These are phyloP conservation scores for Fusarium sterilihyphosum DNA, from an alignment of 2,329 filamentous ascomycete species.

Conservation along the genomic window DNA sequence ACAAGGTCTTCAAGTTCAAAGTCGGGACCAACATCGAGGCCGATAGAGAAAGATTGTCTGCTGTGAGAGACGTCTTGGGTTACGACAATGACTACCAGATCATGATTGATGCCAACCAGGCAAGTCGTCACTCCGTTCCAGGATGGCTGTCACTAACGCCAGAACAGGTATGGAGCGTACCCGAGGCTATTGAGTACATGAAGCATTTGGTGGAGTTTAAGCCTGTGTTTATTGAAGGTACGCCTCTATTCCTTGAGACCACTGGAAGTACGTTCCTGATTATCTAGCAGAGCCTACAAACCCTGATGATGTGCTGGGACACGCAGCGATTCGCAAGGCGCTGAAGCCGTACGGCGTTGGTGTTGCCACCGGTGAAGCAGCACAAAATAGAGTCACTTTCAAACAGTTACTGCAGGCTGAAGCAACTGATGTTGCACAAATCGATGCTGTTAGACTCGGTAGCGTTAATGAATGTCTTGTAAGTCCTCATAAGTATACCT, in stretches of 20 bases:
- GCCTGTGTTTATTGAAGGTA: neutral
- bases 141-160: neutral
- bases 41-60: neutral
- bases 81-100: neutral
- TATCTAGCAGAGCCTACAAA: neutral
- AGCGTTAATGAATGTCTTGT: neutral
- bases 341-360: neutral
- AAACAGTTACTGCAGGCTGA: neutral
- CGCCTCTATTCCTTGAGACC: no score
- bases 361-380: neutral
- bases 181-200: neutral
- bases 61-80: neutral
- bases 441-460: neutral
- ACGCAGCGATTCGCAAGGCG: neutral
- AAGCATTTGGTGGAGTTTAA: neutral
- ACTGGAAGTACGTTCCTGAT: neutral
- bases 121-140: accelerated
- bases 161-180: neutral
- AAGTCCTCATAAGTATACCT: neutral
- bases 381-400: neutral
- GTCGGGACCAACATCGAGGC: neutral
- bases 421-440: neutral
- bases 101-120: neutral
- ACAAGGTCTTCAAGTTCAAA: neutral
- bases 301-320: neutral